Evolutionary conservation across 768 basidiomycete genomes (phyloP).

Genomic region (Tulasnella sp.): DNA sequence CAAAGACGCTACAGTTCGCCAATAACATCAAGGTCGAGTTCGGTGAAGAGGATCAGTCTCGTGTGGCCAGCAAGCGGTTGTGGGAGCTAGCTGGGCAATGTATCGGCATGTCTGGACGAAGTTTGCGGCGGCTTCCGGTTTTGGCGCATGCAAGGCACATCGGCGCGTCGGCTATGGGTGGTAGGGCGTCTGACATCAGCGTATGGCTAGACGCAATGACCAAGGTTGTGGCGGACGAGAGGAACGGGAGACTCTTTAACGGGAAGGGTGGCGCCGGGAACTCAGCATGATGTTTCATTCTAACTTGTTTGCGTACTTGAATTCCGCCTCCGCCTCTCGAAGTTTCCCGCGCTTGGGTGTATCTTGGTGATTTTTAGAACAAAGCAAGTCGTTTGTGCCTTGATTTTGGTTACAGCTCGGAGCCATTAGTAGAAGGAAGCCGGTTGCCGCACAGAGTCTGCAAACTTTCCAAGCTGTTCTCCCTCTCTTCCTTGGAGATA

Average conservation of each 20-base stretch:
- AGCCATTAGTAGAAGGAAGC: too few species aligned
- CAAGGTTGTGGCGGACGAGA: constrained; percentile 42
- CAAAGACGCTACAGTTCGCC: too few species aligned
- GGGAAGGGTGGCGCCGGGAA: too few species aligned
- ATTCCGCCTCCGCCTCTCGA: too few species aligned
- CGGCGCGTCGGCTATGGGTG: constrained; percentile 5
- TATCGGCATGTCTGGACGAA: constrained; percentile 82
- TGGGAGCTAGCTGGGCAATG: constrained; percentile 64
- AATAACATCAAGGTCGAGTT: too few species aligned
- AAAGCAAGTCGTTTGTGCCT: too few species aligned
- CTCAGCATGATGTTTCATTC: too few species aligned
- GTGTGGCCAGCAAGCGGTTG: constrained; percentile 45
- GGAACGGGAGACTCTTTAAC: not conserved
- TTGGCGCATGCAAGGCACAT: constrained; percentile 82
- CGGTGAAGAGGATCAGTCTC: constrained; percentile 32
- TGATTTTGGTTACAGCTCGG: too few species aligned
- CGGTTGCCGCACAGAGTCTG: constrained; percentile 21
- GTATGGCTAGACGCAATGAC: constrained; percentile 82
- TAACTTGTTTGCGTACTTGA: too few species aligned
- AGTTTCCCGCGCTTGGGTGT: too few species aligned
- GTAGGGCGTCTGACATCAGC: constrained; percentile 34
- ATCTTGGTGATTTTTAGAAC: too few species aligned
- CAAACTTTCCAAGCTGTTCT: constrained; percentile 37
- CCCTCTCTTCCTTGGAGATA: constrained; percentile 69
- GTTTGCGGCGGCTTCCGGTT: constrained; percentile 86